A percentile compares a stretch with the other conserved stretches of the same genome.
Conservation (phyloP, 2,329 filamentous ascomycete species). For the Huntiella savannae region DNA sequence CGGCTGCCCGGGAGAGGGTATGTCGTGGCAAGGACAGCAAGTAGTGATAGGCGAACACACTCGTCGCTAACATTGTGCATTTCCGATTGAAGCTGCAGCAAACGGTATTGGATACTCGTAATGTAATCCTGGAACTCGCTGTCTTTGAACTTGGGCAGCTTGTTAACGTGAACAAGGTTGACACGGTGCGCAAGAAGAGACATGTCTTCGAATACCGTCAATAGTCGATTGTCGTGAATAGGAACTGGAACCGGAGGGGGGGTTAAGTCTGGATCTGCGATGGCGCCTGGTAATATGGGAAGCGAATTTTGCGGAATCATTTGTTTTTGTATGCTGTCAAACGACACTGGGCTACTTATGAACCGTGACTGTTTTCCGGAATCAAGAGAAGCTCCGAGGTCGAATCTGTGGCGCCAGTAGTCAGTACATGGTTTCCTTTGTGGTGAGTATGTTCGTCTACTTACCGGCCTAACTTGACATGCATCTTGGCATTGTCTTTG, state of each 20-base stretch:
- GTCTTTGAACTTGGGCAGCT: conserved; percentile 8
- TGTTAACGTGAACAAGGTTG: conserved; percentile 7
- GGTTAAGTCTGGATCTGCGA: not conserved
- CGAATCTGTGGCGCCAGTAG: conserved; percentile 1
- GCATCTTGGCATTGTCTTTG: conserved; percentile 10
- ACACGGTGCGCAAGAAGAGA: conserved; percentile 5
- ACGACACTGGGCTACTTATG: conserved; percentile 5
- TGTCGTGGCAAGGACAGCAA: conserved; percentile 10
- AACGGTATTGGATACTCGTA: conserved; percentile 8
- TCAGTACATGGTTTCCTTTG: not conserved
- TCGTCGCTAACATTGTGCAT: conserved; percentile 7
- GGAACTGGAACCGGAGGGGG: conserved; percentile 1
- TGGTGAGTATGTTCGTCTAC: not conserved
- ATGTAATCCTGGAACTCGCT: conserved; percentile 10
- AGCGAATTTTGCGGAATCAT: conserved; percentile 3
- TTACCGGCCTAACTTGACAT: conserved; percentile 9
- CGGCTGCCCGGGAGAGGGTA: conserved; percentile 10
- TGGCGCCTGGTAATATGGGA: not conserved
- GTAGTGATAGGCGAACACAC: conserved; percentile 6
- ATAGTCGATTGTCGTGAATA: conserved; percentile 7
- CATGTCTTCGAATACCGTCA: conserved; percentile 11
- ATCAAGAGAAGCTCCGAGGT: conserved; percentile 8
- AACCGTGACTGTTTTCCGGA: conserved; percentile 8
- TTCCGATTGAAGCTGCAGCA: conserved; percentile 6
- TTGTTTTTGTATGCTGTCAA: conserved; percentile 6